Evolutionary conservation across 2,329 filamentous ascomycete species (phyloP).

Genomic region (Aspergillus sp.): DNA sequence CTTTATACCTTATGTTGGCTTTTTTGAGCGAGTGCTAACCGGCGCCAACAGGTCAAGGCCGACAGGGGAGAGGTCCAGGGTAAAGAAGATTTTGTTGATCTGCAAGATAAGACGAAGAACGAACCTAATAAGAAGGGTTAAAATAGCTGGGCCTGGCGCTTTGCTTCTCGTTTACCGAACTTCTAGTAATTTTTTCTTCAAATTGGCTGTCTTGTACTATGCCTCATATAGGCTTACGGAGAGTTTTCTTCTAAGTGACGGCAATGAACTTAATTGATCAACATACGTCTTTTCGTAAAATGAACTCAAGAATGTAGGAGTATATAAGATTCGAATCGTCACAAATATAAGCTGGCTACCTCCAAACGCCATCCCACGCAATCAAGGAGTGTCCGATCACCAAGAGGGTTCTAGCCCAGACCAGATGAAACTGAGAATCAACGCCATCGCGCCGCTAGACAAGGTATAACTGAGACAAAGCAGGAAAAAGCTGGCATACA

Average conservation of each 20-base stretch:
- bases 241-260: neutral
- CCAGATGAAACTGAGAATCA: conserved; percentile 3
- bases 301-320: neutral
- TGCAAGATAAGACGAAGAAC: conserved; percentile 61
- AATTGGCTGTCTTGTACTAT: neutral
- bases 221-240: neutral
- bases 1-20: neutral
- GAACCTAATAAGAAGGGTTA: conserved; percentile 11
- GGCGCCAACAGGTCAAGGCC: conserved; percentile 53
- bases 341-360: conserved; percentile 1
- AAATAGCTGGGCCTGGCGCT: neutral
- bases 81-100: conserved; percentile 46
- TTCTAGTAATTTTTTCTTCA: too few species aligned
- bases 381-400: conserved; percentile 4
- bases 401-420: conserved; percentile 5
- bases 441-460: conserved; percentile 9
- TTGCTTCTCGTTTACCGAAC: neutral
- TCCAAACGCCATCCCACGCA: conserved; percentile 7
- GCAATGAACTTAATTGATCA: neutral
- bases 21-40: neutral
- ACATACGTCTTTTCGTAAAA: neutral
- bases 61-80: conserved; percentile 53
- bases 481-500: neutral
- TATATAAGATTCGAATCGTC: conserved; percentile 5
- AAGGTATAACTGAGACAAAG: conserved; percentile 5